Evolutionary conservation across 495 filamentous ascomycete genomes (phyloP), one percentile per base, ranked within the genome.

Genomic region (Terfezia boudieri): DNA sequence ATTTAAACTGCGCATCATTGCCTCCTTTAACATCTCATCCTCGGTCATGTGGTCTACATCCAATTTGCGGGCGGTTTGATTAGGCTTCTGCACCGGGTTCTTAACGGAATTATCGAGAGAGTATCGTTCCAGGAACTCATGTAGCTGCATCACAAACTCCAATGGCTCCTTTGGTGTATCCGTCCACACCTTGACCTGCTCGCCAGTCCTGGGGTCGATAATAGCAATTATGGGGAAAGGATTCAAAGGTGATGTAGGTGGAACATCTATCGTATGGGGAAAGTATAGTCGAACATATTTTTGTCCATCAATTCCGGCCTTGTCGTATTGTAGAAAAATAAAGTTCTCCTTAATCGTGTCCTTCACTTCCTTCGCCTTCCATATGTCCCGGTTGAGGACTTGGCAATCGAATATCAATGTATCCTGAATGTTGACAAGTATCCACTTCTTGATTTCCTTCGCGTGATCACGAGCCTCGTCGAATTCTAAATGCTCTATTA

Each of bases 171-270:
- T 77, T 16, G 90, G 86, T 14, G 73, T 72, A 2, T 88, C 86
- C 6, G 84, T 86, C 87, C 88, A 95, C 2, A 89, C 79, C 68
- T 98, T 96, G 57, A 96, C 86, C 67, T 95, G 89, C 68, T 96
- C 90, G 43, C 90, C 90, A 8, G 90, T 98, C 41, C 90, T 77
- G 1, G 90, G 90, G 63, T 98, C 90, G 53, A 98, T 77, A 61
- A 98, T 93, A 12, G 86, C 84, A 55, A 95, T 93, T 60, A 95
- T 86, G 7, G 90, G 90, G 66, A 92, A 98, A 23, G 58, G 51
- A 46, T 64, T 49, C 20, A 17, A 35, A 11, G 52, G 37, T 48
- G 59, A 50, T 41, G 54, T 55, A 9, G 53, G 37, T 10, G 60
- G 52, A 36, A 56, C 48, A 64, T 89, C 82, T 56, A 79, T 74